Conservation (phyloP, 345 rosid species). For the Cardiospermum halicacabum region DNA sequence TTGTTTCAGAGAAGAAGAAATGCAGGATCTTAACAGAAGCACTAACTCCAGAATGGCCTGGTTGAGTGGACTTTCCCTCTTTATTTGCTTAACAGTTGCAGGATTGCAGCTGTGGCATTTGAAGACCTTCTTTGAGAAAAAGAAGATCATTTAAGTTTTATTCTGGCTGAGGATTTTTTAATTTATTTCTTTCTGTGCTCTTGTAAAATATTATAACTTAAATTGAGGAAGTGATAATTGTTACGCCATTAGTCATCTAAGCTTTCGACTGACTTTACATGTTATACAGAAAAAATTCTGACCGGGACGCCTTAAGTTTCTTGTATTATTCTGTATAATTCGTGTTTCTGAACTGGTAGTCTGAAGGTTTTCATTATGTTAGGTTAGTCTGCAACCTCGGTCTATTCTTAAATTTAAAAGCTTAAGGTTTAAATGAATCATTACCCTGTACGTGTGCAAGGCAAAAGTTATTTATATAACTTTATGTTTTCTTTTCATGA, state of each 20-base stretch:
- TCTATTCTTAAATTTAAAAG: too few species aligned
- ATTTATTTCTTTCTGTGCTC: neutral
- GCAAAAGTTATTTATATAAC: too few species aligned
- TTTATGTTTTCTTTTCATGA: too few species aligned
- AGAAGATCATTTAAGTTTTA: conserved; percentile 71
- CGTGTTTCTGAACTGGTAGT: neutral
- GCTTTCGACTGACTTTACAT: neutral
- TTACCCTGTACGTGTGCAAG: too few species aligned
- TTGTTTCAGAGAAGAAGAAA: conserved; percentile 76
- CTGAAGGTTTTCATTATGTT: neutral
- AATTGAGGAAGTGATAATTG: conserved; percentile 7
- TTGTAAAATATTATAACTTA: conserved; percentile 17
- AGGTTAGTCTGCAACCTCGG: too few species aligned
- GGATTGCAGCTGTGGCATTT: conserved; percentile 85
- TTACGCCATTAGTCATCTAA: conserved; percentile 4
- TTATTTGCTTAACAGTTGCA: conserved; percentile 75
- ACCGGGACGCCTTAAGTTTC: neutral
- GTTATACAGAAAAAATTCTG: neutral
- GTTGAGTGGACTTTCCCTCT: conserved; percentile 68
- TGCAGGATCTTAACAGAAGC: conserved; percentile 71
- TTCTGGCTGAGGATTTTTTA: neutral
- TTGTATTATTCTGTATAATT: neutral
- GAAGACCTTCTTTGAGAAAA: conserved; percentile 91
- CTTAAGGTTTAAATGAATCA: too few species aligned
- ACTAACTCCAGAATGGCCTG: conserved; percentile 79